Conservation (phyloP, 345 rosid genomes). For the Barbarea vulgaris region DNA sequence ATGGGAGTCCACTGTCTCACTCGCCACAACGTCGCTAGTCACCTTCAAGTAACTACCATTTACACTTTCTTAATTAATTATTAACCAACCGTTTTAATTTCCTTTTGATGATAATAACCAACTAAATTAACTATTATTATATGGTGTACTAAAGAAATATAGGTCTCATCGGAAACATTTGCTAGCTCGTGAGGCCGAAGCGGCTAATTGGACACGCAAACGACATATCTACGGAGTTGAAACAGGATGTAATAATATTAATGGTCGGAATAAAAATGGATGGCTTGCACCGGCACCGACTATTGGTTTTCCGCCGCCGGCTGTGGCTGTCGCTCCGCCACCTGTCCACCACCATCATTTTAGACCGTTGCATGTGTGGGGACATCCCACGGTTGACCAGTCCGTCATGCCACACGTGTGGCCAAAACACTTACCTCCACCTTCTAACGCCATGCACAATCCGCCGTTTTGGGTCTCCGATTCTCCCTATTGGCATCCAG, state of each 20-base stretch:
- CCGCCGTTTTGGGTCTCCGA: conserved; percentile 37
- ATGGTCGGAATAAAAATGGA: conserved; percentile 46
- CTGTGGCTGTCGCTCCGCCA: conserved; percentile 42
- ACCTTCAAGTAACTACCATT: conserved; percentile 71
- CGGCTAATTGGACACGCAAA: conserved; percentile 75
- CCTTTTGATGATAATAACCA: neutral
- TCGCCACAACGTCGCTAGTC: conserved; percentile 97
- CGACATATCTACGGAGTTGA: conserved; percentile 63
- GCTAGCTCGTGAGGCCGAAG: conserved; percentile 84
- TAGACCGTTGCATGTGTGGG: conserved; percentile 94
- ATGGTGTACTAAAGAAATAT: conserved; percentile 60
- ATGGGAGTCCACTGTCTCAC: conserved; percentile 94
- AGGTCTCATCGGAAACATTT: conserved; percentile 86
- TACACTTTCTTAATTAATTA: neutral
- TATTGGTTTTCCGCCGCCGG: conserved; percentile 53
- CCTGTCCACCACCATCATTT: conserved; percentile 52
- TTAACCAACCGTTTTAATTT: neutral
- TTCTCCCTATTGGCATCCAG: conserved; percentile 37
- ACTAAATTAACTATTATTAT: neutral
- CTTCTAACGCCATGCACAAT: conserved; percentile 41
- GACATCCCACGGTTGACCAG: conserved; percentile 66
- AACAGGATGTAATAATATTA: conserved; percentile 25
- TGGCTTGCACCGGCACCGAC: conserved; percentile 60
- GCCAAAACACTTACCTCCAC: conserved; percentile 62
- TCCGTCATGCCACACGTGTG: conserved; percentile 43